phyloP scores from a whole-genome alignment of 306 rosid genomes.

The Comarum palustre region DNA sequence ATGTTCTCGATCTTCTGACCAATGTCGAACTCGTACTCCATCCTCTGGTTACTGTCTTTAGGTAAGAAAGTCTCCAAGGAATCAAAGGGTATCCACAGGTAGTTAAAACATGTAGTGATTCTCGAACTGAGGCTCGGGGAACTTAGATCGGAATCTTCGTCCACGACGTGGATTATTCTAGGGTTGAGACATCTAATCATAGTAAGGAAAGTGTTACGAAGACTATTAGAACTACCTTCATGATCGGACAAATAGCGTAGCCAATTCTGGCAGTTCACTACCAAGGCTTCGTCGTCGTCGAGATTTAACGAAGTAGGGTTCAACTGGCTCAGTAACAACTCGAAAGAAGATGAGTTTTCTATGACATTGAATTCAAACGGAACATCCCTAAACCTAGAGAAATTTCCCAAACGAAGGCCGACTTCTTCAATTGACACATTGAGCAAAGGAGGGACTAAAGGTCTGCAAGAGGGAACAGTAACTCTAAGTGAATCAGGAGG shows the following conservation, averaged over 20 bases:
- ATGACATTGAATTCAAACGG: conserved; percentile 73
- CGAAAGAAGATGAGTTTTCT: conserved; percentile 30
- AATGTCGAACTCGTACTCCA: conserved; percentile 80
- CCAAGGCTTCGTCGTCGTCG: conserved; percentile 77
- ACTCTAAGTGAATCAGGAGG: conserved; percentile 68
- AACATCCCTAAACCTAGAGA: conserved; percentile 61
- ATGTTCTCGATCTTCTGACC: conserved; percentile 85
- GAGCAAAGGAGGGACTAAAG: conserved; percentile 74
- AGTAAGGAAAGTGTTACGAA: conserved; percentile 54
- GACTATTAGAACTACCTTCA: conserved; percentile 24
- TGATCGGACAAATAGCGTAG: conserved; percentile 59
- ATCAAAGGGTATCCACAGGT: conserved; percentile 93
- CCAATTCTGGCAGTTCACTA: conserved; percentile 84
- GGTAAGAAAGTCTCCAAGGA: conserved; percentile 84
- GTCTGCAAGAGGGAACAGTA: conserved; percentile 69
- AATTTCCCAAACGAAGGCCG: conserved; percentile 70
- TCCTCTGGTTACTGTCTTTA: conserved; percentile 72
- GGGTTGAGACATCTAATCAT: conserved; percentile 62
- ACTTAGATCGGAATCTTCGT: conserved; percentile 74
- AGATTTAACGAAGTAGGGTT: conserved; percentile 56
- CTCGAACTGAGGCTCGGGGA: conserved; percentile 61
- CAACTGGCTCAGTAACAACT: conserved; percentile 46
- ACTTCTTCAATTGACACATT: conserved; percentile 66
- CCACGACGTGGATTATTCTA: conserved; percentile 60
- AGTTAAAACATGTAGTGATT: conserved; percentile 69